Base-by-base conservation (phyloP, 2,329 filamentous ascomycete species). In the Botrytis medusae region DNA sequence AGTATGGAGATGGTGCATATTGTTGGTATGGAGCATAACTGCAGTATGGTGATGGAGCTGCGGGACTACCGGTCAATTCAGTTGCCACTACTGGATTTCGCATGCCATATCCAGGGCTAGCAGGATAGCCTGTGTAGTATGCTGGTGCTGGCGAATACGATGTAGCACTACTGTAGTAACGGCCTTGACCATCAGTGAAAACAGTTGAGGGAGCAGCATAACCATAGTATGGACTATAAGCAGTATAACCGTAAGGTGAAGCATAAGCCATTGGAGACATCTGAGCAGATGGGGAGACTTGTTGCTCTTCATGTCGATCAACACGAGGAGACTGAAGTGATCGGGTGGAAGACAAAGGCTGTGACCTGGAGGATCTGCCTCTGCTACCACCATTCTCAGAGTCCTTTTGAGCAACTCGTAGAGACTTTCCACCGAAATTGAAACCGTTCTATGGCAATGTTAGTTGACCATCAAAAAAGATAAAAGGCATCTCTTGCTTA, bases 361-460 rank as follows among this genome's bases (percentile, higher is more conserved):
- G 70, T 54, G 69, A 51, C 63, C 51, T 64, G 29, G 60, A 59
- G 59, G 70, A 70, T 69, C 65, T 74, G 42, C 70, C 67, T 62
- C 62, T 72, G 29, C 63, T 67, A 61, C 71, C 63, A 67, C 75
- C 74, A 70, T 69, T 74, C 25, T 79, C 76, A 44, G 80, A 77
- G 65, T 80, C 78, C 76, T 81, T 81, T 59, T 79, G 79, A 46
- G 74, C 68, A 40, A 81, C 77, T 40, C 79, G 76, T 51, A 81
- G 73, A 61, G 71, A 69, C 71, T 77, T 79, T 54, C 77, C 78
- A 67, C 71, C 72, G 57, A 80, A 72, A 32, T 42, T 69, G 54
- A 75, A 76, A 20, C 75, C 74, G 72, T 78, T 74, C 80, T 81
- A 54, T 20, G 12, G 62, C 34, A n/a, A 18, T 29, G 10, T 72